Base-by-base conservation (phyloP, 73 alveolate genomes). In the Effrenium voratum region DNA sequence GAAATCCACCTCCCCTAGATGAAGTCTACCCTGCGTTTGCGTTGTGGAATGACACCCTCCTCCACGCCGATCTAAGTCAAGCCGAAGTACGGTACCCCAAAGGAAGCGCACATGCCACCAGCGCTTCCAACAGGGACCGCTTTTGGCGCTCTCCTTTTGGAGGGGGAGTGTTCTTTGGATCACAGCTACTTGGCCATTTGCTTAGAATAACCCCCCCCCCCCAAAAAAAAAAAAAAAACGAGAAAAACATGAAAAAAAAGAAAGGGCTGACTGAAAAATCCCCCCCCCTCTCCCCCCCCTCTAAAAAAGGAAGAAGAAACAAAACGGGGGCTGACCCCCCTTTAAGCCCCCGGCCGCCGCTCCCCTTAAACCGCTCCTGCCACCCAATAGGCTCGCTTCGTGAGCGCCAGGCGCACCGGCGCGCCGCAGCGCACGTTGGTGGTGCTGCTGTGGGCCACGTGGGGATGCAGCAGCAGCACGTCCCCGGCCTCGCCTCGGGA, bases 401-500 rank as follows among this genome's bases (percentile, higher is more conserved):
- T 87, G n/a, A 87, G 60, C 24, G 95, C 95, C 70, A 87, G 34
- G 70, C 95, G 95, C 24, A 63, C 95, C 10, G 41, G 73, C 34
- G 83, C 68, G 3, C 95, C 95, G 5, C 40, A 68, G 47, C 95
- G 82, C 43, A 87, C 95, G 49, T 87, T 87, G 84, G 95, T 87
- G 10, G 95, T 87, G 85, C 95, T 87, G 57, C 95, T 87, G 84
- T 87, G 95, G 30, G 95, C 95, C 95, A 87, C 16, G 38, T 87
- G 95, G 32, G 95, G 95, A 60, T 87, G 95, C 1, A 87, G 95
- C 68, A 87, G 38, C 72, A 82, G 75, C 30, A 82, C 92, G 34
- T 82, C 92, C n/a, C 92, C 92, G 4, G 92, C 92, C 32, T 82
- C n/a, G 75, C 92, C 92, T 82, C 46, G 41, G 70, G 46, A 32